A percentile compares a stretch with the other conserved stretches of the same genome.
Conservation (phyloP, 139 green algal genomes). For the Auxenochlorella pyrenoidosa region DNA sequence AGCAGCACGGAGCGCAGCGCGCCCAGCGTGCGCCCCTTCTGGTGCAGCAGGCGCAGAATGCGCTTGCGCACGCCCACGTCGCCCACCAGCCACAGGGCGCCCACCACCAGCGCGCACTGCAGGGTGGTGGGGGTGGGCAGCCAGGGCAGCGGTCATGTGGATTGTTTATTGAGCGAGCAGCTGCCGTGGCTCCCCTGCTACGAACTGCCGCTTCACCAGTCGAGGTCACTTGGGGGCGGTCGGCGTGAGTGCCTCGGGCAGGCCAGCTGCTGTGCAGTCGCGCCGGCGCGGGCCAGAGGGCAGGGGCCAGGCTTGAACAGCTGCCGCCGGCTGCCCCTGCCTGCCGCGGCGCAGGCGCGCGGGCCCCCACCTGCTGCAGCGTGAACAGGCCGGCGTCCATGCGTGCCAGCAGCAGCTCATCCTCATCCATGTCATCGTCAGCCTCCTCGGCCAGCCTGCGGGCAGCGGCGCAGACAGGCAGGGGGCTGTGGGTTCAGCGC, state of each 20-base stretch:
- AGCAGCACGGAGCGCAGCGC: conserved; percentile 64
- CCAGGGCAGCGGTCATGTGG: not conserved
- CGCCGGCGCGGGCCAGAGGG: too few species aligned
- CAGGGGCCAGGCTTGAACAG: too few species aligned
- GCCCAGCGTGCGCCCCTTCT: conserved; percentile 70
- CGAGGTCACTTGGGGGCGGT: too few species aligned
- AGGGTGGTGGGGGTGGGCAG: not conserved
- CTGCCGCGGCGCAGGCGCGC: too few species aligned
- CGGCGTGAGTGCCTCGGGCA: too few species aligned
- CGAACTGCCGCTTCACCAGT: too few species aligned
- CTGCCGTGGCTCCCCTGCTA: too few species aligned
- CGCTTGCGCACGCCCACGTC: conserved; percentile 77
- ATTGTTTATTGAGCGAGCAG: not conserved
- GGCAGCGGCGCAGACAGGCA: too few species aligned
- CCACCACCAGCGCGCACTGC: conserved; percentile 70
- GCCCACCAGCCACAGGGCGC: conserved; percentile 73
- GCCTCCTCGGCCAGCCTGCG: conserved; percentile 37
- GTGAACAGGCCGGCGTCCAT: conserved; percentile 87
- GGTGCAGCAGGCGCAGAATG: conserved; percentile 82
- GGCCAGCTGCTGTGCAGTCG: too few species aligned
- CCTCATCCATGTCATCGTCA: conserved; percentile 64
- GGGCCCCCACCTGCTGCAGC: conserved; percentile 69
- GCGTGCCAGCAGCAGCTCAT: conserved; percentile 60
- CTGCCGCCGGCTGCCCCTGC: too few species aligned
- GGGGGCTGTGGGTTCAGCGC: too few species aligned